Evolutionary conservation across 2,329 filamentous ascomycete genomes (phyloP).

Genomic region (Gnomoniopsis smithogilvyi): DNA sequence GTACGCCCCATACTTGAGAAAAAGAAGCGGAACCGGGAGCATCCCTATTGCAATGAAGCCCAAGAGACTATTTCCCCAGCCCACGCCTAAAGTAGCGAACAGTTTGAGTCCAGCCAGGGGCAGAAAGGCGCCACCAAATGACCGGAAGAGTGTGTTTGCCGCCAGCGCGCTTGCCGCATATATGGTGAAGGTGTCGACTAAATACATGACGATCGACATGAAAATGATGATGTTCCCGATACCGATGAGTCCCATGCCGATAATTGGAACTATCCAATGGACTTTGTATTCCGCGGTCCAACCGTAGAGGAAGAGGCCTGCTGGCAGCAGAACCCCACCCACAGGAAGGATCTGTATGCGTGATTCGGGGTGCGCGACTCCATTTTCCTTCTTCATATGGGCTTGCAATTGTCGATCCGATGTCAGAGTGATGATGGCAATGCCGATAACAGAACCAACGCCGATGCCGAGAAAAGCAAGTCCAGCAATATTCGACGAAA

Average conservation of each 20-base stretch:
- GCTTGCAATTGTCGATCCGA: slow-evolving; percentile 26
- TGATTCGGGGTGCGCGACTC: slow-evolving; percentile 24
- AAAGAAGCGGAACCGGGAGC: not conserved
- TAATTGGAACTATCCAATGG: slow-evolving; percentile 53
- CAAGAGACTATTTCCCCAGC: slow-evolving; percentile 19
- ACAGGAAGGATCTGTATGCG: slow-evolving; percentile 22
- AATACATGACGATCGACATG: slow-evolving; percentile 54
- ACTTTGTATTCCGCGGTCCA: slow-evolving; percentile 27
- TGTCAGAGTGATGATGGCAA: slow-evolving; percentile 46
- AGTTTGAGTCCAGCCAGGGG: slow-evolving; percentile 44
- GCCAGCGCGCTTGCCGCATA: slow-evolving; percentile 46
- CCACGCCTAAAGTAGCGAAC: slow-evolving; percentile 23
- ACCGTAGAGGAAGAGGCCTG: slow-evolving; percentile 32
- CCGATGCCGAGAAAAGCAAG: slow-evolving; percentile 56
- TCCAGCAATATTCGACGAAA: slow-evolving; percentile 33
- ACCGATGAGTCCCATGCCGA: slow-evolving; percentile 44
- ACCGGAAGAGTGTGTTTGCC: slow-evolving; percentile 53
- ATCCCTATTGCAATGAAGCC: not conserved
- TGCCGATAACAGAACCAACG: slow-evolving; percentile 52
- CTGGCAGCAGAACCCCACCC: slow-evolving; percentile 24
- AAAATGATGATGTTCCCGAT: slow-evolving; percentile 34
- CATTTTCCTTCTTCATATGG: slow-evolving; percentile 35
- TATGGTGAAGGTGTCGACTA: slow-evolving; percentile 48
- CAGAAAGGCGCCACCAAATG: slow-evolving; percentile 48
- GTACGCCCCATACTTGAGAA: not conserved